A percentile compares a stretch with the other conserved stretches of the same genome.
phyloP scores from a whole-genome alignment of 2,329 filamentous ascomycete species.

The Cladosporium sphaerospermum region DNA sequence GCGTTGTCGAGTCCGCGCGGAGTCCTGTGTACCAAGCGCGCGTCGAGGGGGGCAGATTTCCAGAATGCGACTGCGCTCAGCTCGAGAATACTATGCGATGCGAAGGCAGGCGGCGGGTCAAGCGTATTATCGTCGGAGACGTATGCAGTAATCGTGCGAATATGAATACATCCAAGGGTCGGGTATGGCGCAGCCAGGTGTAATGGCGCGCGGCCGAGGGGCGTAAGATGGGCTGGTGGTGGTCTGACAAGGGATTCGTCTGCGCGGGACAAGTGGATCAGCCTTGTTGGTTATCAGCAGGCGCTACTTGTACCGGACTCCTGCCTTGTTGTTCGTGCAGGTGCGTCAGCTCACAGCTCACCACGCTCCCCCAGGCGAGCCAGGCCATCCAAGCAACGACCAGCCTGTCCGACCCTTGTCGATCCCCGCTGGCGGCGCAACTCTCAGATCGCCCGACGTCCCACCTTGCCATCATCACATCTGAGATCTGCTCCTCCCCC shows the following conservation, averaged over 20 bases:
- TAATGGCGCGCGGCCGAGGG: background rate
- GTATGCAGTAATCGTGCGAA: no score
- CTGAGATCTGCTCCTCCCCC: background rate
- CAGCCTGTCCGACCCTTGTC: background rate
- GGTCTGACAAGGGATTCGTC: background rate
- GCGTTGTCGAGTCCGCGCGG: no score
- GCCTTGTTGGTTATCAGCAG: background rate
- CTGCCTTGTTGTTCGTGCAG: background rate
- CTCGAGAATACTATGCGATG: no score
- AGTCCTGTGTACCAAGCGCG: no score
- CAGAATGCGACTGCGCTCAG: no score
- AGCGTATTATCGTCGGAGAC: no score
- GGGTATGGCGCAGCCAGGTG: no score
- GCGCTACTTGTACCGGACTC: background rate
- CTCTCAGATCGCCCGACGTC: background rate
- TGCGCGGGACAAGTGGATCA: background rate
- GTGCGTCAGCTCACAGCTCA: background rate
- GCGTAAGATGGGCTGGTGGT: background rate
- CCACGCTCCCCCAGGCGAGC: background rate
- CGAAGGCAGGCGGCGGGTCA: no score
- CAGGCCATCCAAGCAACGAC: background rate
- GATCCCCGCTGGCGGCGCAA: background rate
- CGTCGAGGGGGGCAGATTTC: no score
- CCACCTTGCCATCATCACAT: constrained; percentile 1
- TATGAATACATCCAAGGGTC: no score